Conservation (phyloP, 768 basidiomycete species). For the Phylloporus scabripes region DNA sequence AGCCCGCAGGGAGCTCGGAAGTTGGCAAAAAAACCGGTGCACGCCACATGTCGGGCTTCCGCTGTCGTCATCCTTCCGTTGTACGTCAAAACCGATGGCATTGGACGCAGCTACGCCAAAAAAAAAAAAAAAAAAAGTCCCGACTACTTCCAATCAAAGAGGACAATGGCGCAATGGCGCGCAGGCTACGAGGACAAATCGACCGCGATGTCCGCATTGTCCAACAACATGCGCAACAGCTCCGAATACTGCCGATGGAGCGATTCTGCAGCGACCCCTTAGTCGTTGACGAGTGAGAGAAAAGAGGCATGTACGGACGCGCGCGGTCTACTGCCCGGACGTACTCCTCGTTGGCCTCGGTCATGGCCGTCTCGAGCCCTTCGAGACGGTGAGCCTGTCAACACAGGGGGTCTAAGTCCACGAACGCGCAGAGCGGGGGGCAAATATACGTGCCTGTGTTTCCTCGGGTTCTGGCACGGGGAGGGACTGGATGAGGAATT, state of each 20-base stretch:
- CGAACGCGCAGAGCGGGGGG: slow-evolving; percentile 12
- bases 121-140: too few species aligned
- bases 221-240: slow-evolving; percentile 51
- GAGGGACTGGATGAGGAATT: slow-evolving; percentile 74
- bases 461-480: slow-evolving; percentile 78
- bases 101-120: not conserved
- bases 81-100: not conserved
- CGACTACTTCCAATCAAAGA: too few species aligned
- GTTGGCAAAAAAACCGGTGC: not conserved
- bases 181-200: slow-evolving; percentile 10
- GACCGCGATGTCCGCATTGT: slow-evolving; percentile 41
- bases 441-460: slow-evolving; percentile 43
- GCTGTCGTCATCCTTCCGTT: not conserved
- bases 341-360: slow-evolving; percentile 71
- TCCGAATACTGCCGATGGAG: slow-evolving; percentile 58
- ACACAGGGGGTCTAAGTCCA: not conserved
- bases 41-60: not conserved
- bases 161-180: too few species aligned
- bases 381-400: slow-evolving; percentile 60
- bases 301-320: slow-evolving; percentile 45
- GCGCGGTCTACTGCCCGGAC: slow-evolving; percentile 64
- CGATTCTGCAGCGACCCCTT: slow-evolving; percentile 37
- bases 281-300: not conserved
- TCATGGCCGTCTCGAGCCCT: slow-evolving; percentile 65
- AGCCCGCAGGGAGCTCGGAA: not conserved